phyloP scores from a whole-genome alignment of 371 early-diverging fungal genomes.

The Scutellospora calospora region DNA sequence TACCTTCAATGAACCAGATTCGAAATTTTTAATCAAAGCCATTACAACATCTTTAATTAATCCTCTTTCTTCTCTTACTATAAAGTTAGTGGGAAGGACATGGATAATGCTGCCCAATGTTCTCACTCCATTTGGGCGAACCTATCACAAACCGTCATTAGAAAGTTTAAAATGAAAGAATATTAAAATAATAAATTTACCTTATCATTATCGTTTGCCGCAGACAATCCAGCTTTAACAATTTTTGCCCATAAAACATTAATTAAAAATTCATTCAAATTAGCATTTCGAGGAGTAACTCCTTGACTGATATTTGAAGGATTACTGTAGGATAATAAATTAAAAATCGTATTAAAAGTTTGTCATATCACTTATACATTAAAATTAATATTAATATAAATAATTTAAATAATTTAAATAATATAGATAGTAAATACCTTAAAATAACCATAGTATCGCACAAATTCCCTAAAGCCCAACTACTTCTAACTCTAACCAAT shows the following conservation, averaged over 20 bases:
- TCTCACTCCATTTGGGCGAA: slow-evolving; percentile 77
- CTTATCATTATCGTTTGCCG: slow-evolving; percentile 79
- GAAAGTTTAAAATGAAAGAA: background rate
- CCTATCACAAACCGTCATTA: slow-evolving; percentile 48
- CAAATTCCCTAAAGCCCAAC: slow-evolving; percentile 83
- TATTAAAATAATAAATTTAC: slow-evolving; percentile 45
- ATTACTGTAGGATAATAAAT: background rate
- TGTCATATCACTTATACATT: too few species aligned
- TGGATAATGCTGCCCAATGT: slow-evolving; percentile 75
- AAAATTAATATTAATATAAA: background rate
- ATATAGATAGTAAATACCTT: slow-evolving; percentile 50
- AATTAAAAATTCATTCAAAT: slow-evolving; percentile 50
- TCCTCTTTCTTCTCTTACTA: slow-evolving; percentile 59
- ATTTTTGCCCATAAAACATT: slow-evolving; percentile 58
- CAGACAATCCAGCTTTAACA: slow-evolving; percentile 59
- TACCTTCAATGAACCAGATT: slow-evolving; percentile 78
- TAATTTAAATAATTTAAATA: background rate
- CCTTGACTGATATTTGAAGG: too few species aligned
- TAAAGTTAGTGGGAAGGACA: slow-evolving; percentile 61
- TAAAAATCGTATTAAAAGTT: too few species aligned
- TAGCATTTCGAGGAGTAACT: background rate
- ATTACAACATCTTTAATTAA: slow-evolving; percentile 65
- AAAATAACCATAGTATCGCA: slow-evolving; percentile 70
- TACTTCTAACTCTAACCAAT: slow-evolving; percentile 70
- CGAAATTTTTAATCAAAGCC: slow-evolving; percentile 72